These are phyloP conservation scores for Naganishia vishniacii DNA, from an alignment of 768 basidiomycete species.

Conservation along the genomic window DNA sequence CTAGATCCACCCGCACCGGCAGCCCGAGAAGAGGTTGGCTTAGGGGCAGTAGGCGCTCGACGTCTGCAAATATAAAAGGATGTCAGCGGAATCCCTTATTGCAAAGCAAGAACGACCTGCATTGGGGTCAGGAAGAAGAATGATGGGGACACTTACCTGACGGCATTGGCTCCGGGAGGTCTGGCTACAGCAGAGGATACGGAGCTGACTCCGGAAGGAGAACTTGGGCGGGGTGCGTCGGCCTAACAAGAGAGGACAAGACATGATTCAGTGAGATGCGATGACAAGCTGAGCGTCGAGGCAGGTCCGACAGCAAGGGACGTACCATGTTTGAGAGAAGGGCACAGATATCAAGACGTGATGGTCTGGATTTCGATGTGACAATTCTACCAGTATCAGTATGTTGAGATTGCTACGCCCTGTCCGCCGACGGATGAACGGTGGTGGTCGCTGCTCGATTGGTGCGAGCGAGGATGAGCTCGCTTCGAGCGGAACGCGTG, in stretches of 20 bases:
- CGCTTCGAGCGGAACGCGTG: neutral
- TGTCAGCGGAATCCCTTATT: no score
- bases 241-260: neutral
- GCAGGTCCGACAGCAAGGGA: neutral
- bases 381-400: no score
- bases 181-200: constrained; percentile 38
- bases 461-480: neutral
- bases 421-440: no score
- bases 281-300: neutral
- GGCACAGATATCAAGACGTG: neutral
- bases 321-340: neutral
- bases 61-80: constrained; percentile 32
- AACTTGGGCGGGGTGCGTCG: constrained; percentile 39
- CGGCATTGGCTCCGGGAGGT: constrained; percentile 48
- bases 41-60: constrained; percentile 50
- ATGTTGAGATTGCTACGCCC: no score
- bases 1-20: constrained; percentile 94
- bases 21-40: constrained; percentile 79
- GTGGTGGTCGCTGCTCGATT: neutral
- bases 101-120: neutral
- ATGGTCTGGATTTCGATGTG: neutral
- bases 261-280: neutral
- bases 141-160: constrained; percentile 36
- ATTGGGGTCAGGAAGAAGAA: neutral
- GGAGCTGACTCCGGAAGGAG: constrained; percentile 38